These are phyloP conservation scores for Aspergillus sparsus DNA, from an alignment of 495 filamentous ascomycete genomes.

Conservation along the genomic window DNA sequence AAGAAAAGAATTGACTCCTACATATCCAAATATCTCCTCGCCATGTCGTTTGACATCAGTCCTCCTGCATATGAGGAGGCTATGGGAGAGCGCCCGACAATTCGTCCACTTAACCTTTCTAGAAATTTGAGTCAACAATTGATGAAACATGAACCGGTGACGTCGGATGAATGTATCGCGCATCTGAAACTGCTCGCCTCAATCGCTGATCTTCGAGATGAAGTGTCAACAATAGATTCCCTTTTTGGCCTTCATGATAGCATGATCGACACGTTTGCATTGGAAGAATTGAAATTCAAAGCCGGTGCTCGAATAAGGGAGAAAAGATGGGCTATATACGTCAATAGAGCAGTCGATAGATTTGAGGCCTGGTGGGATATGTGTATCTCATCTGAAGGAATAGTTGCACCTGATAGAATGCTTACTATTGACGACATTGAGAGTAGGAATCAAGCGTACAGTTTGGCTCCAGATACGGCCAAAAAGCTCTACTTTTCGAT, in stretches of 20 bases:
- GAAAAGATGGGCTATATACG: slow-evolving; percentile 77
- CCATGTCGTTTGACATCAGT: background rate
- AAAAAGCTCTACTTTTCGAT: background rate
- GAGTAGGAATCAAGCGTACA: background rate
- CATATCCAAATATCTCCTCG: background rate
- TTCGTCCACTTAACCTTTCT: background rate
- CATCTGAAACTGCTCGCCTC: slow-evolving; percentile 76
- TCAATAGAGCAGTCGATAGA: slow-evolving; percentile 69
- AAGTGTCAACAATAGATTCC: slow-evolving; percentile 61
- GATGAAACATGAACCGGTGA: slow-evolving; percentile 20
- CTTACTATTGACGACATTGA: slow-evolving; percentile 14
- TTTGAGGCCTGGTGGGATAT: slow-evolving; percentile 71
- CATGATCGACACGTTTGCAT: slow-evolving; percentile 29
- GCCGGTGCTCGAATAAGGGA: slow-evolving; percentile 57
- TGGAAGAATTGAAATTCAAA: slow-evolving; percentile 17
- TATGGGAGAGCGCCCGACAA: background rate
- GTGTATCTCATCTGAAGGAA: slow-evolving; percentile 16
- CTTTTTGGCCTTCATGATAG: slow-evolving; percentile 64
- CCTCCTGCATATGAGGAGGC: slow-evolving; percentile 5
- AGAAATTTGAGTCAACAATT: background rate
- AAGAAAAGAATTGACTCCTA: background rate
- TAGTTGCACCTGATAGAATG: background rate
- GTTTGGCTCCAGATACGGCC: slow-evolving; percentile 20
- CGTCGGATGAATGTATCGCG: slow-evolving; percentile 57
- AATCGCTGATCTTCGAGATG: slow-evolving; percentile 66